These are phyloP conservation scores for Solanum phureja DNA, from an alignment of 257 asterid genomes.

Conservation along the genomic window DNA sequence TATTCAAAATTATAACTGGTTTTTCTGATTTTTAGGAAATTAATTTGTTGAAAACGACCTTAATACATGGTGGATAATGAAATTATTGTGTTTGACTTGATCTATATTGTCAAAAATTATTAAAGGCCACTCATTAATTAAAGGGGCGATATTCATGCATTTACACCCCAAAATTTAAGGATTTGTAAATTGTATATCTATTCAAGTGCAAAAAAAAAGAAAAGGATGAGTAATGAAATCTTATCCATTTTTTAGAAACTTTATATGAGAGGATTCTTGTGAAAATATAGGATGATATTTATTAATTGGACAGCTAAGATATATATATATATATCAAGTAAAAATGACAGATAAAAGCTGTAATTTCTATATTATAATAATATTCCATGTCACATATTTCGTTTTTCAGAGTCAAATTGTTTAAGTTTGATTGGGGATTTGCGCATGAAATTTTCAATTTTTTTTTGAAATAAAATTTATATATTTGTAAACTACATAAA, in stretches of 20 bases:
- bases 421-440: too few species aligned
- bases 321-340: background rate
- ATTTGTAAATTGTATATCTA: background rate
- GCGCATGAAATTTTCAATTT: fast-evolving
- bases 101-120: background rate
- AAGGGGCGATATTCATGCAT: background rate
- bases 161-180: background rate
- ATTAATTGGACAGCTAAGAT: background rate
- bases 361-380: background rate
- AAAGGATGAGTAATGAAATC: background rate
- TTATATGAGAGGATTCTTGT: background rate
- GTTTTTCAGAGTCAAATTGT: fast-evolving
- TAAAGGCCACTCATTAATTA: background rate
- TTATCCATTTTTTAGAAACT: background rate
- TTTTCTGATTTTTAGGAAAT: background rate
- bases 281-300: background rate
- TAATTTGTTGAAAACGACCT: background rate
- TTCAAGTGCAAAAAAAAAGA: background rate
- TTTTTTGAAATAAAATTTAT: too few species aligned
- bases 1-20: background rate
- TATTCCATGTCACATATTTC: too few species aligned
- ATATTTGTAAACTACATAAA: too few species aligned
- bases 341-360: background rate
- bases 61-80: background rate
- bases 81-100: background rate